Evolutionary conservation across 1,139 yeast species (phyloP).

Genomic region (Yarrowia galli): DNA sequence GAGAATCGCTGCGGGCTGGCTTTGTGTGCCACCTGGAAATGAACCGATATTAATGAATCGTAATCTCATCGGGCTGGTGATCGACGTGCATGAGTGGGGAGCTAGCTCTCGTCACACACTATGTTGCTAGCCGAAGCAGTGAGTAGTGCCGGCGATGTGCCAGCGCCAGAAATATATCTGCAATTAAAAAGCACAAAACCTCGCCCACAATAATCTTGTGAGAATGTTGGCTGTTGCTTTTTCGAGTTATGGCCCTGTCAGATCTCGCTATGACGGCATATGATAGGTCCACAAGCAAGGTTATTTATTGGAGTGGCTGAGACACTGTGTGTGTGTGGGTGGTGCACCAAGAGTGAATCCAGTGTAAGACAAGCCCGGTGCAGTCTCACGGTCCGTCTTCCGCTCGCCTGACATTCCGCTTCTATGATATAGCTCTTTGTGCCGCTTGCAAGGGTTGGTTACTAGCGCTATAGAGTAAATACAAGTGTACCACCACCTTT

Average conservation of each 20-base stretch:
- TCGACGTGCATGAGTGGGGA: conserved; percentile 28
- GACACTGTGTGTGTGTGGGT: not conserved
- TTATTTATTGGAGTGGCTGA: not conserved
- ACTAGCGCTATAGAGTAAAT: no score
- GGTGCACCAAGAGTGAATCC: no score
- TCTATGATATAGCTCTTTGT: not conserved
- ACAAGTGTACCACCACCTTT: no score
- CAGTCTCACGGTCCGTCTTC: no score
- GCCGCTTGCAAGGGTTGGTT: no score
- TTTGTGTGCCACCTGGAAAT: not conserved
- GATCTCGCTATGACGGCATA: conserved; percentile 15
- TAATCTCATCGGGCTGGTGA: conserved; percentile 24
- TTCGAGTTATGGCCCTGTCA: conserved; percentile 12
- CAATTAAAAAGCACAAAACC: no score
- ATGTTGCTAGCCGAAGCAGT: not conserved
- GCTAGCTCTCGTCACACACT: no score
- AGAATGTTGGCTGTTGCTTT: no score
- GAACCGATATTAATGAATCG: no score
- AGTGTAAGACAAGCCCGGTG: no score
- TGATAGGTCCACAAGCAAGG: not conserved
- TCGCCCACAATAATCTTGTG: not conserved
- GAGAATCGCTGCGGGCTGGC: conserved; percentile 15
- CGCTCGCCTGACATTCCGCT: not conserved
- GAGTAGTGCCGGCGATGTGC: no score
- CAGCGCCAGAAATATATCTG: no score